Conservation (phyloP, 2,329 filamentous ascomycete species). For the Anisogramma anomala region DNA sequence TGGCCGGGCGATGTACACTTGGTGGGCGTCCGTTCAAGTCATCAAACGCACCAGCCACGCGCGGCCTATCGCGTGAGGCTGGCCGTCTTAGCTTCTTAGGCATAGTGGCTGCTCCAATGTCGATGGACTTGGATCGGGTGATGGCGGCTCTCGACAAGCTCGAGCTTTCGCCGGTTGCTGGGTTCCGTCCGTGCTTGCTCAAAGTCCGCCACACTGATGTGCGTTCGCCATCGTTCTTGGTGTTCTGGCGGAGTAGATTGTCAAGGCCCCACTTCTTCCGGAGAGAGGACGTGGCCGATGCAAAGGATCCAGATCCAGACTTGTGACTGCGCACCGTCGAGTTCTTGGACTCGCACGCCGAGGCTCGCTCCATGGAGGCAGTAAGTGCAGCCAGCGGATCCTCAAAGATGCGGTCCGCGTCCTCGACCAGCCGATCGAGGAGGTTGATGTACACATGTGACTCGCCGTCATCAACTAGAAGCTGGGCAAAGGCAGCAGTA, state of each 20-base stretch:
- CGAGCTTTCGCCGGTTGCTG: constrained; percentile 46
- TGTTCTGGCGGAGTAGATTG: constrained; percentile 63
- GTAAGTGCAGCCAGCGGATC: constrained; percentile 33
- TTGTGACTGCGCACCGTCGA: constrained; percentile 48
- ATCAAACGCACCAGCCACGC: constrained; percentile 51
- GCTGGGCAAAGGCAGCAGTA: constrained; percentile 78
- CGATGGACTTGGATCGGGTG: constrained; percentile 65
- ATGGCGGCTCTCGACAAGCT: constrained; percentile 58
- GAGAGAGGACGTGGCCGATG: constrained; percentile 77
- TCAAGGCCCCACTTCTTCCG: constrained; percentile 76
- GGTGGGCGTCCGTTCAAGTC: constrained; percentile 26
- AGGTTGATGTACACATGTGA: constrained; percentile 79
- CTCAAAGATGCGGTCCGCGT: constrained; percentile 81
- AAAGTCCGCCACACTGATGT: constrained; percentile 76
- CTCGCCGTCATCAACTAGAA: constrained; percentile 66
- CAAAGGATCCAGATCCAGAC: constrained; percentile 60
- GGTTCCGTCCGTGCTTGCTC: constrained; percentile 63
- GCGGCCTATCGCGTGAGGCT: constrained; percentile 47
- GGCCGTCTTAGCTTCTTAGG: constrained; percentile 41
- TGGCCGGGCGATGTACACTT: constrained; percentile 37
- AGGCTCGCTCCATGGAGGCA: constrained; percentile 28
- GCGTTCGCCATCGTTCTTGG: constrained; percentile 59
- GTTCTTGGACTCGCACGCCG: constrained; percentile 47
- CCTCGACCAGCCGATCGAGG: constrained; percentile 77
- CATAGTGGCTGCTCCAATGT: constrained; percentile 43